phyloP scores from a whole-genome alignment of 2,329 filamentous ascomycete genomes.

The Neofusicoccum cordaticola region DNA sequence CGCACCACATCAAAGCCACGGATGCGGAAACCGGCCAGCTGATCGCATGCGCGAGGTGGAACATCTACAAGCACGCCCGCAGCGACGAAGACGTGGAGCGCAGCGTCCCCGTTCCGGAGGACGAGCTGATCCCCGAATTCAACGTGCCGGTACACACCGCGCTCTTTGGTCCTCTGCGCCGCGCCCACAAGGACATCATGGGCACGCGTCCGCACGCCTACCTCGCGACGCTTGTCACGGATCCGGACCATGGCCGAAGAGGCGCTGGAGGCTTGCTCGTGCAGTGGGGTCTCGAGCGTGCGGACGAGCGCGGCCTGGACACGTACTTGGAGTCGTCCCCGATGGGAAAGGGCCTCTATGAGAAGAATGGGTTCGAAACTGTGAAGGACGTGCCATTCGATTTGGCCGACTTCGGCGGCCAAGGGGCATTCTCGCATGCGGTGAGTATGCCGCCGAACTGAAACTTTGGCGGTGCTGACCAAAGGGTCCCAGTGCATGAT shows the following conservation, averaged over 20 bases:
- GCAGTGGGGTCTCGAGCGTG: conserved; percentile 30
- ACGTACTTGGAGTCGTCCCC: conserved; percentile 33
- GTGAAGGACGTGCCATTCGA: conserved; percentile 30
- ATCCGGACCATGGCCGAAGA: conserved; percentile 28
- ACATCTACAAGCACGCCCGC: not conserved
- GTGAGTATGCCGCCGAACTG: conserved; percentile 24
- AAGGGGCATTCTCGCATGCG: conserved; percentile 28
- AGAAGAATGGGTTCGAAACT: conserved; percentile 29
- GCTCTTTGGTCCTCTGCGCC: conserved; percentile 1
- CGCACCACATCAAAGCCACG: conserved; percentile 12
- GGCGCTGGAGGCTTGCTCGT: conserved; percentile 35
- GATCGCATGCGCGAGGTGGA: conserved; percentile 14
- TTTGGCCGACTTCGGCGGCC: conserved; percentile 28
- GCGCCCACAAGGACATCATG: not conserved
- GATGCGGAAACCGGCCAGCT: conserved; percentile 7
- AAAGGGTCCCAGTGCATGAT: not conserved
- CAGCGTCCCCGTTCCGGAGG: not conserved
- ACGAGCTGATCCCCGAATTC: conserved; percentile 7
- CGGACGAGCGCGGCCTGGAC: conserved; percentile 31
- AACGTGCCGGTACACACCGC: not conserved
- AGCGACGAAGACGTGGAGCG: not conserved
- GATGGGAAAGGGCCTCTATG: conserved; percentile 35
- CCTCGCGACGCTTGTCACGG: conserved; percentile 33
- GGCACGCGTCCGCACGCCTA: not conserved
- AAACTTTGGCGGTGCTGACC: not conserved